phyloP scores from a whole-genome alignment of 225 moss, liverwort and hornwort genomes.

The Physcomitrellopsis africana region DNA sequence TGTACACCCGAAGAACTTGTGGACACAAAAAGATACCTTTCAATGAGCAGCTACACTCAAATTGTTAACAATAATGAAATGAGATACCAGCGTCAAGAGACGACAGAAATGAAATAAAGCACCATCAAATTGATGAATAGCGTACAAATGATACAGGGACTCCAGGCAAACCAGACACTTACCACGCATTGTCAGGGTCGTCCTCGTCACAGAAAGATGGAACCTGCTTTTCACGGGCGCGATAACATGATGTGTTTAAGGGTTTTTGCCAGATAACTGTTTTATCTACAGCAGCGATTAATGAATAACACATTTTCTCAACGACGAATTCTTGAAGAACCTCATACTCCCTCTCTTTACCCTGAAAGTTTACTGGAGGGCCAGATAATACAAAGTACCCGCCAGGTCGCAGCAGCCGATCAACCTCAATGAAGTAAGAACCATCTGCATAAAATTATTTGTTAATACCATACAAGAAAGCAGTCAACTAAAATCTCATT shows the following conservation, averaged over 20 bases:
- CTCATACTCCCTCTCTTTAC: conserved; percentile 62
- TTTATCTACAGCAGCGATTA: conserved; percentile 33
- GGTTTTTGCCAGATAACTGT: conserved; percentile 60
- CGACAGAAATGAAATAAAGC: background rate
- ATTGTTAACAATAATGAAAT: background rate
- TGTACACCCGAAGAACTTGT: conserved; percentile 2
- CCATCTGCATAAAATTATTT: conserved; percentile 49
- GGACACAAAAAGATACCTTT: conserved; percentile 11
- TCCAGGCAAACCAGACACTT: conserved; percentile 22
- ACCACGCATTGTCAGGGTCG: conserved; percentile 54
- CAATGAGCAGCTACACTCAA: conserved; percentile 7
- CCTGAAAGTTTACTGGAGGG: conserved; percentile 54
- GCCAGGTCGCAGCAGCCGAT: conserved; percentile 61
- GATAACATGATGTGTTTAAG: conserved; percentile 42
- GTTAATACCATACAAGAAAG: conserved; percentile 22
- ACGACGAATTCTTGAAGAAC: conserved; percentile 44
- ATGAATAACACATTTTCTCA: conserved; percentile 48
- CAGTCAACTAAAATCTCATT: conserved; percentile 6
- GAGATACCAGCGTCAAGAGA: conserved; percentile 1
- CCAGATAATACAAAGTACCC: conserved; percentile 61
- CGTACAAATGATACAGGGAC: background rate
- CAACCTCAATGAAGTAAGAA: conserved; percentile 55
- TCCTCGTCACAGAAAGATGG: conserved; percentile 43
- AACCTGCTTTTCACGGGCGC: conserved; percentile 38
- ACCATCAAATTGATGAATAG: background rate